A percentile compares a stretch with the other conserved stretches of the same genome.
Conservation (phyloP, 75 land plant species). For the Sequoia sempervirens region DNA sequence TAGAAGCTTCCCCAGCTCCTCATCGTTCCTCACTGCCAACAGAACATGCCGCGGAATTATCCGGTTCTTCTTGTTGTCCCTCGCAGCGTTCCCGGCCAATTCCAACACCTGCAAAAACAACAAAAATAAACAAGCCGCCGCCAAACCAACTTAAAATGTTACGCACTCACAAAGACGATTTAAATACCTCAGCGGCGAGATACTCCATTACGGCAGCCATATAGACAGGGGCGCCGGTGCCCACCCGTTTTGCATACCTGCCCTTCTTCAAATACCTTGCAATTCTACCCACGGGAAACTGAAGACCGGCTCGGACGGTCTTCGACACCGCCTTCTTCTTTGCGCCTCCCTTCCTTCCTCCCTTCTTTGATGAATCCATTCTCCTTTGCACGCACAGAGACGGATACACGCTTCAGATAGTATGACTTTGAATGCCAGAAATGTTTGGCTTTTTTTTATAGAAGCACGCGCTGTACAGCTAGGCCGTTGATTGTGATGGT, state of each 20-base stretch:
- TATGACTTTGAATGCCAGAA: too few relatives aligned
- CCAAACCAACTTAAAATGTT: too few relatives aligned
- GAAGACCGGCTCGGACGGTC: constrained; percentile 1
- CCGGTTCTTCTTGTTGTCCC: constrained; percentile 17
- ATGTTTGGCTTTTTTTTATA: too few relatives aligned
- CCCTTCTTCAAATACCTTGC: constrained; percentile 40
- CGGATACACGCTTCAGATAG: too few relatives aligned
- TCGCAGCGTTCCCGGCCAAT: constrained; percentile 18
- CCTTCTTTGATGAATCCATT: background rate
- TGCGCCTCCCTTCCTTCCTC: constrained; percentile 23
- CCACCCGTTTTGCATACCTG: constrained; percentile 30
- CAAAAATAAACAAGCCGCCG: background rate
- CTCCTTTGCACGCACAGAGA: too few relatives aligned
- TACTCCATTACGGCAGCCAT: constrained; percentile 15
- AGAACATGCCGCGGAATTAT: constrained; percentile 14
- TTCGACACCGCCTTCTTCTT: constrained; percentile 8
- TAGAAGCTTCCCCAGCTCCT: constrained; percentile 12
- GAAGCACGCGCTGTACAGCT: too few relatives aligned
- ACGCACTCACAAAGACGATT: too few relatives aligned
- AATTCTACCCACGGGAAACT: constrained; percentile 26
- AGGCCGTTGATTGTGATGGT: too few relatives aligned
- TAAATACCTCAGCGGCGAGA: constrained; percentile 8
- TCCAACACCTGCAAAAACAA: background rate
- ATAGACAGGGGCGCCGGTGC: constrained; percentile 34
- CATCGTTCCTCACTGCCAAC: constrained; percentile 12